Conservation (phyloP, 2,329 filamentous ascomycete species). For the Dissoconium aciculare region DNA sequence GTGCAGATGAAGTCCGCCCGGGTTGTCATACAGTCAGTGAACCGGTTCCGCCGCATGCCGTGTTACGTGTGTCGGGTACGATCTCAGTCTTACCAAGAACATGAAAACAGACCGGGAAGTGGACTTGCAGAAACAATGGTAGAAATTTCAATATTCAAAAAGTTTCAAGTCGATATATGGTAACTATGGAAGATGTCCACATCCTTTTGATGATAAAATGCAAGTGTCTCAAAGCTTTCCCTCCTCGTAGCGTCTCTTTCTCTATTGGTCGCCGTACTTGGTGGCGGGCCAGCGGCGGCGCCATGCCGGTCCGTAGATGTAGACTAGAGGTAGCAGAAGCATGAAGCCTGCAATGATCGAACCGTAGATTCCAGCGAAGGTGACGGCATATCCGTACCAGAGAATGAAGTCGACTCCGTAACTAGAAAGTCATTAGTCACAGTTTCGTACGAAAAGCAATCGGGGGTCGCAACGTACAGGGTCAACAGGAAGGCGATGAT, state of each 20-base stretch:
- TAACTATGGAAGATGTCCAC: too few relatives aligned
- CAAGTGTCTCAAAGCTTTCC: too few relatives aligned
- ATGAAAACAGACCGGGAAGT: too few relatives aligned
- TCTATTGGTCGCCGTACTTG: background rate
- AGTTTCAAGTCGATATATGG: too few relatives aligned
- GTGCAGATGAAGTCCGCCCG: too few relatives aligned
- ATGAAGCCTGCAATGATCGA: slow-evolving; percentile 7
- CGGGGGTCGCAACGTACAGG: slow-evolving; percentile 15
- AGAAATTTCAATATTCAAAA: too few relatives aligned
- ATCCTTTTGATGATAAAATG: too few relatives aligned
- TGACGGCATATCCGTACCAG: slow-evolving; percentile 2
- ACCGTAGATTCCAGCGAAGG: slow-evolving; percentile 10
- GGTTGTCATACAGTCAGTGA: too few relatives aligned
- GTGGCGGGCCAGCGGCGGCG: slow-evolving; percentile 2
- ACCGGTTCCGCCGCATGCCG: too few relatives aligned
- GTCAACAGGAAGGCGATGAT: slow-evolving; percentile 19
- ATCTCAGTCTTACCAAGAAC: too few relatives aligned
- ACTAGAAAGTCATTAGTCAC: slow-evolving; percentile 14
- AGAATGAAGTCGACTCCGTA: background rate
- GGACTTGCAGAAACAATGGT: too few relatives aligned
- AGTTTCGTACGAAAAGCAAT: slow-evolving; percentile 17
- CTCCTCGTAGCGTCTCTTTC: background rate
- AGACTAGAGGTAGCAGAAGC: slow-evolving; percentile 9
- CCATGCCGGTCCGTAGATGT: slow-evolving; percentile 2
- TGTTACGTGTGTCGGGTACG: too few relatives aligned